Evolutionary conservation across 495 filamentous ascomycete genomes (phyloP).

Genomic region (Daldinia caldariorum): DNA sequence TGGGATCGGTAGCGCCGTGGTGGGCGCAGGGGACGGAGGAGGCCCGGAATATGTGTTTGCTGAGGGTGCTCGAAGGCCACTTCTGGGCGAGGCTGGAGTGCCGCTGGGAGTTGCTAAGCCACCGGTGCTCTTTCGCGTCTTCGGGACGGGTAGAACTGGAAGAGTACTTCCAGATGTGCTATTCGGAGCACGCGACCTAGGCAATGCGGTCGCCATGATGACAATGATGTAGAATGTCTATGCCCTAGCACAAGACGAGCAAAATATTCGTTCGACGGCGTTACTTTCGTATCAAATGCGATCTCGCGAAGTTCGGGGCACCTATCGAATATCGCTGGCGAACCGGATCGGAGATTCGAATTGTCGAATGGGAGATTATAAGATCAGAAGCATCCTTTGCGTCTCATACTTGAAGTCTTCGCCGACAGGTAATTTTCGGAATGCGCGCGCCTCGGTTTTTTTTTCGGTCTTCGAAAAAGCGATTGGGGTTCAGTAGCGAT

Average conservation of each 20-base stretch:
- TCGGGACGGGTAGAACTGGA: conserved; percentile 75
- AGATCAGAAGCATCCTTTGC: conserved; percentile 33
- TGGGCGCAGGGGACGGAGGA: conserved; percentile 58
- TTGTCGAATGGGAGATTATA: conserved; percentile 25
- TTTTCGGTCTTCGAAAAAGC: conserved; percentile 2
- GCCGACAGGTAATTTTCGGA: conserved; percentile 5
- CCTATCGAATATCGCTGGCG: conserved; percentile 22
- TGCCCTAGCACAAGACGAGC: conserved; percentile 20
- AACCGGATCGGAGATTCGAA: conserved; percentile 21
- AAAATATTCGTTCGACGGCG: conserved; percentile 15
- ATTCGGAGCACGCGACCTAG: conserved; percentile 69
- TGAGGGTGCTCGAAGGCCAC: conserved; percentile 71
- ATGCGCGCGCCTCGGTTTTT: neutral
- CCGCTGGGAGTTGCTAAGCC: conserved; percentile 58
- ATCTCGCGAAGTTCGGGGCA: conserved; percentile 8
- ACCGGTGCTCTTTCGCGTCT: conserved; percentile 71
- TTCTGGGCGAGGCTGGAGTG: conserved; percentile 62
- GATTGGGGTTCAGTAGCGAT: conserved; percentile 4
- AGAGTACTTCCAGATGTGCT: conserved; percentile 72
- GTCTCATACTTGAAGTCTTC: conserved; percentile 36
- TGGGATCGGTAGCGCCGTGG: conserved; percentile 61
- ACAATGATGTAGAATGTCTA: conserved; percentile 21
- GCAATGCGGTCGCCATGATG: conserved; percentile 70
- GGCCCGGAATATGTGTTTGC: conserved; percentile 52
- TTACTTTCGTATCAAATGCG: conserved; percentile 20